phyloP scores from a whole-genome alignment of 1,284 basidiomycete genomes.

The Polyporus tsugae region DNA sequence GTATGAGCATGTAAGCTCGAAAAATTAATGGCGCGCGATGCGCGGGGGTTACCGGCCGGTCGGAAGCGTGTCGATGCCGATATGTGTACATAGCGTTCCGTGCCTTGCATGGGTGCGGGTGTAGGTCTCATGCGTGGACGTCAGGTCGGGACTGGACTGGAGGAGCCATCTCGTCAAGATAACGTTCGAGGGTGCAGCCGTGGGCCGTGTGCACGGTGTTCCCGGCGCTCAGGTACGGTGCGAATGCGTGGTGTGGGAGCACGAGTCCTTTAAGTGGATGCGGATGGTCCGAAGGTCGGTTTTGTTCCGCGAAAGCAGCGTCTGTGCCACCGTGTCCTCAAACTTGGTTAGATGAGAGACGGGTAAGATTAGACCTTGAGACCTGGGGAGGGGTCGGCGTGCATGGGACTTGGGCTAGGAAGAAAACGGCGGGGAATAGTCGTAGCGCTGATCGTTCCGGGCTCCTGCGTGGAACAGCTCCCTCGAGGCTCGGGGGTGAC shows the following conservation, averaged over 20 bases:
- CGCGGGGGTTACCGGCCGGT: background rate
- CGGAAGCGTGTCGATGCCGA: slow-evolving; percentile 9
- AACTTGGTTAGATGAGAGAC: slow-evolving; percentile 5
- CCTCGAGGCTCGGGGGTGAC: background rate
- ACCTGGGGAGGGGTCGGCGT: background rate
- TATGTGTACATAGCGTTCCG: background rate
- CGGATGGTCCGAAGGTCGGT: background rate
- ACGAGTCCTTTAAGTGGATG: background rate
- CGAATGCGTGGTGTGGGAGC: background rate
- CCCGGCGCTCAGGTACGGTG: background rate
- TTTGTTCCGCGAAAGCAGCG: background rate
- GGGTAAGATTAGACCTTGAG: slow-evolving; percentile 1
- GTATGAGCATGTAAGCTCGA: background rate
- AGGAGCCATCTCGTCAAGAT: slow-evolving; percentile 2
- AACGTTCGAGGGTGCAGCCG: background rate
- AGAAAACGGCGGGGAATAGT: slow-evolving; percentile 1
- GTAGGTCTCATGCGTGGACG: background rate
- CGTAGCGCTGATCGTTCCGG: background rate
- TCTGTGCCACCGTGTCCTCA: background rate
- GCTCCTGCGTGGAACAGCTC: background rate
- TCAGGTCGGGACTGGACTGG: background rate
- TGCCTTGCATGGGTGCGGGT: background rate
- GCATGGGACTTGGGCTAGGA: background rate
- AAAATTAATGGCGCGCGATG: background rate
- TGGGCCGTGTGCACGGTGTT: background rate